Conservation (phyloP, 306 rosid genomes). For the Corylus heterophylla region DNA sequence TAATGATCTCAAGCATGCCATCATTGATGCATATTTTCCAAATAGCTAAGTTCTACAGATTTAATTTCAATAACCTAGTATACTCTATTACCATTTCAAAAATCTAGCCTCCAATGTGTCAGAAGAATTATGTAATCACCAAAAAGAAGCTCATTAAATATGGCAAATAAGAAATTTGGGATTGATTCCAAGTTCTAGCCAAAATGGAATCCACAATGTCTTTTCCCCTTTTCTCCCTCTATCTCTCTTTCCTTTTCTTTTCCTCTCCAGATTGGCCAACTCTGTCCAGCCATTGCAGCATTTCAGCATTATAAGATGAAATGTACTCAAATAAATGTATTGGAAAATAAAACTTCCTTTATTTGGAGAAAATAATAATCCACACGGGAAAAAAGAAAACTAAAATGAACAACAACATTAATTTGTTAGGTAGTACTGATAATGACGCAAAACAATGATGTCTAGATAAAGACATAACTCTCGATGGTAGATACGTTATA, state of each 20-base stretch:
- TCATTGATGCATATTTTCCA: background rate
- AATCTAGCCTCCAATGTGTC: background rate
- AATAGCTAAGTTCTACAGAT: background rate
- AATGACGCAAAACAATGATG: background rate
- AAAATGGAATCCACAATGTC: background rate
- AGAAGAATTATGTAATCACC: background rate
- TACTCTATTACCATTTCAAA: background rate
- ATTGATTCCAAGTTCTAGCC: background rate
- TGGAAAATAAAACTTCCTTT: background rate
- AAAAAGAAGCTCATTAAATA: background rate
- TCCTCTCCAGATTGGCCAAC: background rate
- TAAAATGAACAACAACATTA: background rate
- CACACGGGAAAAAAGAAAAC: background rate
- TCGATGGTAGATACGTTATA: background rate
- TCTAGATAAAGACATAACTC: constrained; percentile 8
- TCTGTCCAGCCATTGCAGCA: background rate
- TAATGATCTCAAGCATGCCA: background rate
- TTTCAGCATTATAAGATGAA: background rate
- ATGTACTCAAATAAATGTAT: background rate
- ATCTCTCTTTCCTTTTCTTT: background rate
- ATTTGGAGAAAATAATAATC: background rate
- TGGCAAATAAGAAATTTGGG: background rate
- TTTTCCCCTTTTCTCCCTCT: background rate
- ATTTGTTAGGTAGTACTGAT: background rate
- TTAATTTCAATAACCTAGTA: background rate